Evolutionary conservation across 495 filamentous ascomycete genomes (phyloP).

Genomic region (Penicillium atrosanguineum): DNA sequence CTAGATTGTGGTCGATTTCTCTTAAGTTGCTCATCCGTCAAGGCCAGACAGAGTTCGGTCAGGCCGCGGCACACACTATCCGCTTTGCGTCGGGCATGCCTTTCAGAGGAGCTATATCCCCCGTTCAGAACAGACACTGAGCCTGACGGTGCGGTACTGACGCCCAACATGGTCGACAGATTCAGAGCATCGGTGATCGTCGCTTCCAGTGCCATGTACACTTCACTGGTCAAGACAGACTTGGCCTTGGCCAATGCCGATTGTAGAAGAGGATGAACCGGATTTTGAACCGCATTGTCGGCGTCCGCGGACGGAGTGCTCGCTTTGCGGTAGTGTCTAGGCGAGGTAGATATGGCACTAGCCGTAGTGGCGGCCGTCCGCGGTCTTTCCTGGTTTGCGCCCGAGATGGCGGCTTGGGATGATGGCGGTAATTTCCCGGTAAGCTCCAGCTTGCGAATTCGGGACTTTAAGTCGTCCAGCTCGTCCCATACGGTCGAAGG

Average conservation of each 20-base stretch:
- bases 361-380: slow-evolving; percentile 90
- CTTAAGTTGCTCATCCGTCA: slow-evolving; percentile 54
- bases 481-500: slow-evolving; percentile 98
- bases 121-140: slow-evolving; percentile 54
- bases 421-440: slow-evolving; percentile 82
- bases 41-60: slow-evolving; percentile 86
- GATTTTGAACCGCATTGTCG: slow-evolving; percentile 31
- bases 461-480: slow-evolving; percentile 90
- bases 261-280: slow-evolving; percentile 74
- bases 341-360: slow-evolving; percentile 87
- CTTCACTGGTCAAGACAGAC: slow-evolving; percentile 59
- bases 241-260: slow-evolving; percentile 78
- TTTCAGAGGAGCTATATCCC: slow-evolving; percentile 58
- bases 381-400: slow-evolving; percentile 74
- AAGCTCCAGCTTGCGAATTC: slow-evolving; percentile 87
- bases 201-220: slow-evolving; percentile 77
- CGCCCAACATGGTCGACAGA: slow-evolving; percentile 71
- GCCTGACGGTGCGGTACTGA: slow-evolving; percentile 62
- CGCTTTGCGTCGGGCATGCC: slow-evolving; percentile 82
- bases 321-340: slow-evolving; percentile 59
- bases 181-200: slow-evolving; percentile 78
- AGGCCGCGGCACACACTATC: slow-evolving; percentile 90
- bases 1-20: slow-evolving; percentile 26
- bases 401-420: slow-evolving; percentile 74
- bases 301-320: slow-evolving; percentile 51